Evolutionary conservation across 768 basidiomycete genomes (phyloP).

Genomic region (Astraeus odoratus): DNA sequence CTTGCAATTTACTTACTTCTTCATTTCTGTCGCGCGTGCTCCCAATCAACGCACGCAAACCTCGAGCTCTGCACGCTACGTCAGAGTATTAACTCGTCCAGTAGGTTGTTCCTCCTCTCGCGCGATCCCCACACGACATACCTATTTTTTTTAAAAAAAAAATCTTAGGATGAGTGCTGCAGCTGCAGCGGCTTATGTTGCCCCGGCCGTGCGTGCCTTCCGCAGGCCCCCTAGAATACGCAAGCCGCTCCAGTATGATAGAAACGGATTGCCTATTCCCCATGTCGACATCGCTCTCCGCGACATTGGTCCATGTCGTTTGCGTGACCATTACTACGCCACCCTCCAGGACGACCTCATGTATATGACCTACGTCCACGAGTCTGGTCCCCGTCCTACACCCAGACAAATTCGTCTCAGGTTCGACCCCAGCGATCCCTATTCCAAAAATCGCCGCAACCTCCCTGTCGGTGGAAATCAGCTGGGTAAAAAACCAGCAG

Average conservation of each 20-base stretch:
- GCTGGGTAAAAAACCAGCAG: conserved; percentile 59
- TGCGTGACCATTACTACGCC: conserved; percentile 76
- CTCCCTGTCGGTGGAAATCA: conserved; percentile 67
- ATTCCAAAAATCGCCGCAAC: conserved; percentile 71
- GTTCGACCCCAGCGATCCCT: conserved; percentile 76
- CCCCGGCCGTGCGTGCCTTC: conserved; percentile 39
- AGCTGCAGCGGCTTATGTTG: conserved; percentile 6
- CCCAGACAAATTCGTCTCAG: conserved; percentile 55
- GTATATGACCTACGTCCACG: conserved; percentile 92
- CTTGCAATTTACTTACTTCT: no score
- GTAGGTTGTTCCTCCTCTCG: no score
- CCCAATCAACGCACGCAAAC: no score
- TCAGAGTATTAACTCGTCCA: no score
- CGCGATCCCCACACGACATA: no score
- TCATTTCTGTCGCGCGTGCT: no score
- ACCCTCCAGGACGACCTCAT: conserved; percentile 83
- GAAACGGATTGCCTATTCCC: conserved; percentile 63
- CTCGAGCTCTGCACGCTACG: no score
- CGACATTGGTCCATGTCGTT: conserved; percentile 65
- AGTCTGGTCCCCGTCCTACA: conserved; percentile 44
- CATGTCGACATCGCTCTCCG: conserved; percentile 60
- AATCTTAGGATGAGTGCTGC: conserved; percentile 12
- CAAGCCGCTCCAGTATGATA: conserved; percentile 41
- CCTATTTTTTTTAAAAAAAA: no score
- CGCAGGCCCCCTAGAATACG: conserved; percentile 44